Evolutionary conservation across 805 yeast genomes (phyloP).

Genomic region (Metschnikowia koreensis): DNA sequence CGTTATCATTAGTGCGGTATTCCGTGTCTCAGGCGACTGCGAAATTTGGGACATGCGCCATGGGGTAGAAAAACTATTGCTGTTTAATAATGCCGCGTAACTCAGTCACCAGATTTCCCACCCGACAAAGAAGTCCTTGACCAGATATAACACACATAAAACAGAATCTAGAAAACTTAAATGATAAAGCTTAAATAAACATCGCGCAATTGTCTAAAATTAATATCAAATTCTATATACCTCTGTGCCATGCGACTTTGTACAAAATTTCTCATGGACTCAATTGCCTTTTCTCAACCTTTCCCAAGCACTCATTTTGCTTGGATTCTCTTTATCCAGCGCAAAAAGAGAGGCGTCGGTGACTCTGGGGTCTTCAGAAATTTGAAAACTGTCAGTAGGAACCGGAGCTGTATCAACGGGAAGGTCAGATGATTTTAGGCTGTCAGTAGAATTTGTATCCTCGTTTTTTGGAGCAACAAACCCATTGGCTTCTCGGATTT

Average conservation of each 20-base stretch:
- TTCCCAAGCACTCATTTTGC: slow-evolving; percentile 19
- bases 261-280: not conserved
- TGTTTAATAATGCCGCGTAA: not conserved
- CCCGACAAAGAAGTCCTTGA: too few species aligned
- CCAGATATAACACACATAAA: not conserved
- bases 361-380: slow-evolving; percentile 5
- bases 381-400: not conserved
- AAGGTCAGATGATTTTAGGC: not conserved
- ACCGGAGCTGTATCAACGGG: not conserved
- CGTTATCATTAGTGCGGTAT: not conserved
- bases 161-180: too few species aligned
- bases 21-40: not conserved
- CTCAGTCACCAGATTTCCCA: not conserved
- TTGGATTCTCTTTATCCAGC: not conserved
- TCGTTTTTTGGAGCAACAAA: slow-evolving; percentile 13
- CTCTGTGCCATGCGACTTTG: not conserved
- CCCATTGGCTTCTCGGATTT: slow-evolving; percentile 32
- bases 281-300: slow-evolving; percentile 14
- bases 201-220: too few species aligned
- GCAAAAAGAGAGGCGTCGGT: not conserved
- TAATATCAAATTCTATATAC: not conserved
- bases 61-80: not conserved
- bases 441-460: not conserved
- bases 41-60: not conserved
- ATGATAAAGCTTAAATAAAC: too few species aligned